Base-by-base conservation (phyloP, 768 basidiomycete genomes). In the Phlebiopsis flavidoalba region DNA sequence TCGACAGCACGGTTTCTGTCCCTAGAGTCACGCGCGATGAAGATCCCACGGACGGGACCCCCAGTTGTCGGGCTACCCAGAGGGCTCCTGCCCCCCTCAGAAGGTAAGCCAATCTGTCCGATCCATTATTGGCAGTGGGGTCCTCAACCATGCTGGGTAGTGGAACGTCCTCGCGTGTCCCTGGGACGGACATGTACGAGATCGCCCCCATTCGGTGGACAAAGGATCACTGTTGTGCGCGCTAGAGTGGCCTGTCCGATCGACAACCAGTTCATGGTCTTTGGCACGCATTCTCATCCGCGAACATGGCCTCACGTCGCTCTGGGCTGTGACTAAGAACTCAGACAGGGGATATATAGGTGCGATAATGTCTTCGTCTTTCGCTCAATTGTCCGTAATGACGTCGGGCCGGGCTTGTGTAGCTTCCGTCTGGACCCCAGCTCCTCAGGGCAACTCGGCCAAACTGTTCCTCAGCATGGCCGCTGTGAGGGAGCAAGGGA, bases 281-380 rank as follows among this genome's bases (percentile, higher is more conserved):
- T n/a, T n/a, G 59, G 59, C 19, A 60, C 59, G 40, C 59, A 60
- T 36, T 60, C 59, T 46, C 59, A n/a, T n/a, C 59, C 10, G 59
- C 59, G 10, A 53, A 53, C 53, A 54, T 60, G 59, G 59, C 7
- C 26, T 60, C 21, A 60, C 59, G 8, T 60, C 59, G 10, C 59
- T 52, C 40, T 60, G 59, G 59, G 59, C 53, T 10, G 53, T 60
- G 10, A 10, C 33, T 8, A 48, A 26, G n/a, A 48, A 55, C 59
- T n/a, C 37, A n/a, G 8, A n/a, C 8, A 3, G 59, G 59, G 15
- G 22, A 53, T 7, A 53, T 60, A n/a, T 8, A 55, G 52, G 59
- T 60, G 8, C 17, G 59, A 43, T 22, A n/a, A 5, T 22, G 4
- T 35, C n/a, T 11, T 33, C 4, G 2, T 11, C 22, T 7, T 10